Percentiles rank a stretch among this genome's conserved stretches.
phyloP scores from a whole-genome alignment of 129 eudicot genomes.

The Pulicaria dysenterica region DNA sequence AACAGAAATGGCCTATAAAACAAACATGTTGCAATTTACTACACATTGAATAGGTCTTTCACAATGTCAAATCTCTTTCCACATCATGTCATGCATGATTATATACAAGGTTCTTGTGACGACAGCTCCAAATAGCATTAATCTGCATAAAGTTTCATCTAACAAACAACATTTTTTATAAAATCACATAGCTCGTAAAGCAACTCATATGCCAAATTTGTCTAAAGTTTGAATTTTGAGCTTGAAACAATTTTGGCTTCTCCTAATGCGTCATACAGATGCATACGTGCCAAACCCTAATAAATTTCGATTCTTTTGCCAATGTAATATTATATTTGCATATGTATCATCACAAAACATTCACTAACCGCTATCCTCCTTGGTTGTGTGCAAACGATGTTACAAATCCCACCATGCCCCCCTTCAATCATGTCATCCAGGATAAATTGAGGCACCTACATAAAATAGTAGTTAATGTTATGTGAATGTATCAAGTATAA shows the following conservation, averaged over 20 bases:
- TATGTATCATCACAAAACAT: conserved; percentile 14
- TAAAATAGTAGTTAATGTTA: conserved; percentile 16
- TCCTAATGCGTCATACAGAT: no score
- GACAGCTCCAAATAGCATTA: background rate
- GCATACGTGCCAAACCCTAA: background rate
- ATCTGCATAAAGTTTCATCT: conserved; percentile 3
- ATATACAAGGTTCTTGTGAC: background rate
- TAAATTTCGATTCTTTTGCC: conserved; percentile 3
- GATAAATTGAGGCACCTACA: conserved; percentile 93
- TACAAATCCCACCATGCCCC: conserved; percentile 79
- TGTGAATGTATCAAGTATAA: conserved; percentile 4
- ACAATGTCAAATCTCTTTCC: conserved; percentile 15
- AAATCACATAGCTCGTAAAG: conserved; percentile 13
- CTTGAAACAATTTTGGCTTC: background rate
- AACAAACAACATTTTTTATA: background rate
- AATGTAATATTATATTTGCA: conserved; percentile 9
- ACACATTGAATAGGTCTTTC: conserved; percentile 6
- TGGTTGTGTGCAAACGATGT: conserved; percentile 98
- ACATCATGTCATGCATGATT: background rate
- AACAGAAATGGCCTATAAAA: conserved; percentile 84
- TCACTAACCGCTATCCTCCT: conserved; percentile 95
- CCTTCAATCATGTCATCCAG: conserved; percentile 91
- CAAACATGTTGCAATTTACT: conserved; percentile 17
- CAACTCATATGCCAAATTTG: conserved; percentile 9
- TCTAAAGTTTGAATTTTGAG: background rate